Base-by-base conservation (phyloP, 2,329 filamentous ascomycete genomes). In the Chaetoscypha palmicola region DNA sequence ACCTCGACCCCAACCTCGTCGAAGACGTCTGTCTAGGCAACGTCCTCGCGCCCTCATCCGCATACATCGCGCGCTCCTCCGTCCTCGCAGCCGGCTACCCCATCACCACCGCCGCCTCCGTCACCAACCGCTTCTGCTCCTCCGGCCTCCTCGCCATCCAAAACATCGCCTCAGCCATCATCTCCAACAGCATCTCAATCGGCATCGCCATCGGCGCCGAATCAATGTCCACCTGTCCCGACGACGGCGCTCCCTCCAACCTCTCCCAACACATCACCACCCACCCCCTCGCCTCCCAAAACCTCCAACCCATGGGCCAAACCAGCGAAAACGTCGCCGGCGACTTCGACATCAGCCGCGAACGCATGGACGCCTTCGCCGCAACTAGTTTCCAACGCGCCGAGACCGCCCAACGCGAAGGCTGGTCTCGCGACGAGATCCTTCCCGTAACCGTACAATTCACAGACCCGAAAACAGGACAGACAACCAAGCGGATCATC, bases 91-190 rank as follows among this genome's bases (percentile, higher is more conserved):
- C 92, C 46, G 92, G 92, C 56, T 94, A 92, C 72, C 90, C 92
- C 55, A 90, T 92, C 71, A 96, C 91, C 5, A 76, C 86, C 38
- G 78, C 80, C 53, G 87, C 85, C 52, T 90, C 77, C 33, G 82
- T 84, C 33, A 75, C 94, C 46, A 97, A 97, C 74, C 84, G 92
- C 50, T 97, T 98, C 81, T 98, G 92, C 76, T 94, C 88, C 28
- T 96, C 90, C 0, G 92, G 92, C 26, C 81, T 98, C 54, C 94
- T 96, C 69, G 90, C 92, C 45, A 86, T 90, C 4, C 90, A 94
- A 66, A 89, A 96, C 62, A 94, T 98, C 55, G 90, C 92, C 39
- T 83, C 92, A 68, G 78, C 89, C 63, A 96, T 98, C 65, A 65
- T 74, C 46, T 69, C 72, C 39, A 89, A 90, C 50, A 77, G 77